Conservation (phyloP, 1,284 basidiomycete species). For the Sanghuangporus baumii region DNA sequence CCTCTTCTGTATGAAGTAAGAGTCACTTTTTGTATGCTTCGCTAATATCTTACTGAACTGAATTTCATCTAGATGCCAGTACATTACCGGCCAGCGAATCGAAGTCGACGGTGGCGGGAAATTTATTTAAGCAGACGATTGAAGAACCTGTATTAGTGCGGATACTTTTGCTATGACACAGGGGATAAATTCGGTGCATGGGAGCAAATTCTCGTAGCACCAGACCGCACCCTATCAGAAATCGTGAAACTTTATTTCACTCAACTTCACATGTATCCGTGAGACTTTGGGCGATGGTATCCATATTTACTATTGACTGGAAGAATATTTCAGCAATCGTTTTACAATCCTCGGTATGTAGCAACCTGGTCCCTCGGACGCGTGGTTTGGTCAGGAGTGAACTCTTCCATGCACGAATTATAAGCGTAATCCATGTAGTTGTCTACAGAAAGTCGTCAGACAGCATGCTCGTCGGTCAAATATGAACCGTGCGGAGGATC, state of each 20-base stretch:
- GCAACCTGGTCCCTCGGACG: background rate
- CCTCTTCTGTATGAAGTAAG: constrained; percentile 23
- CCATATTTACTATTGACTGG: background rate
- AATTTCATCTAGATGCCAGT: constrained; percentile 15
- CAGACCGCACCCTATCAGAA: too few species aligned
- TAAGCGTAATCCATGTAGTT: constrained; percentile 42
- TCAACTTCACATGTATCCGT: too few species aligned
- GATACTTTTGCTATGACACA: too few species aligned
- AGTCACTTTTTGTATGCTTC: background rate
- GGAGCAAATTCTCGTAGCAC: too few species aligned
- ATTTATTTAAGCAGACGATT: constrained; percentile 11
- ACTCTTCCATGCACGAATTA: constrained; percentile 42
- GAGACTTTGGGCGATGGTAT: background rate
- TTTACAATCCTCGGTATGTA: background rate
- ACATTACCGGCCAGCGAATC: constrained; percentile 22
- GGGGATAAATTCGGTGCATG: too few species aligned
- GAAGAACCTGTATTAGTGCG: too few species aligned
- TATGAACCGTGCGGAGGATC: constrained; percentile 31
- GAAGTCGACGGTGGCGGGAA: constrained; percentile 22
- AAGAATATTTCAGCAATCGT: background rate
- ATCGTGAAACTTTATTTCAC: too few species aligned
- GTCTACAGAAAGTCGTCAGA: constrained; percentile 16
- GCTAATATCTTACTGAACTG: background rate
- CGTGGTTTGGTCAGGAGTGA: constrained; percentile 32
- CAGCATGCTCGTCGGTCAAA: background rate